Evolutionary conservation across 2,329 filamentous ascomycete species (phyloP), one percentile per base, ranked within the genome.

Genomic region (Pezicula carpinea): DNA sequence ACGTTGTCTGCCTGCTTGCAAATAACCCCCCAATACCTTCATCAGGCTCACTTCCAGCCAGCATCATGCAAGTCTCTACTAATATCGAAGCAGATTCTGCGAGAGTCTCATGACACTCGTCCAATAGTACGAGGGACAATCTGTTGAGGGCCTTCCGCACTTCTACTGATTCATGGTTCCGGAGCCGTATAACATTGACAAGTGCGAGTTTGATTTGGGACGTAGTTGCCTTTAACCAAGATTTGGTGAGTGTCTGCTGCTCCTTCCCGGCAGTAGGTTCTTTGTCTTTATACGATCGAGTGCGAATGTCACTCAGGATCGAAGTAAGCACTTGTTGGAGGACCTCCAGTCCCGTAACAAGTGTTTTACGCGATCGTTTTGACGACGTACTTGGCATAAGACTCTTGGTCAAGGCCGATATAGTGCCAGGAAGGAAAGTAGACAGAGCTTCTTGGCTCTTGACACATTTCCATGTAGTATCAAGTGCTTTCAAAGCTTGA

Each of bases 191-290:
- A 15, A 96, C 76, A 32, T 83, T 87, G 4, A 83, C 80, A 14
- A 99, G 70, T 1, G 90, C 91, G 44, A 93, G 75, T 62, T 91
- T 92, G 46, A 97, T 78, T 63, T 97, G 91, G 1, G 78, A 75
- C 2, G 82, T 72, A 2, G 92, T 96, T 6, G 87, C 89, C 50
- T 82, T 83, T 1, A 95, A 70, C 93, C 93, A 99, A 29, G 75
- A 71, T 61, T 53, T 56, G 2, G 57, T 59, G 10, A 64, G 49
- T 15, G 10, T 74, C 61, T 6, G 65, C 57, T 36, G 72, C 72
- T 39, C 79, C 6, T 22, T 13, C 5, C 40, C 43, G 34, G 17
- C 33, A 17, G 18, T 29, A 59, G 1, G 73, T 56, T 61, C 21
- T 60, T 47, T 39, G 35, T 47, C 31, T 32, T 69, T 66, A 48